A percentile compares a stretch with the other conserved stretches of the same genome.
phyloP scores from a whole-genome alignment of 164 flowering plant genomes.

The Vitis riparia region DNA sequence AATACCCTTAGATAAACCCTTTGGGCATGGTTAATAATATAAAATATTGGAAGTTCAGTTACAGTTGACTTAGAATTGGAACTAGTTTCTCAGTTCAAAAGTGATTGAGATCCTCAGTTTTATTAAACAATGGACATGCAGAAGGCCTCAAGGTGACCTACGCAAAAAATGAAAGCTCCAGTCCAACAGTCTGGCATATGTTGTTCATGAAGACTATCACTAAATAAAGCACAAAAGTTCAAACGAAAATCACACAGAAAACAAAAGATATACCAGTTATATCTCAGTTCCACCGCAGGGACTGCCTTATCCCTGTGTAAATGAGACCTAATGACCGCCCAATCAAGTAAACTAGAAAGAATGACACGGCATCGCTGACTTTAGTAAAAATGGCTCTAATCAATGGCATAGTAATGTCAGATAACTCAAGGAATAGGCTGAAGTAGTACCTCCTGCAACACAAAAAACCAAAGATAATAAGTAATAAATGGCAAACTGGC shows the following conservation, averaged over 20 bases:
- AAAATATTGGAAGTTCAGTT: too few species aligned
- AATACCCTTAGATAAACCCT: too few species aligned
- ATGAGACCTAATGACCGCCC: constrained; percentile 93
- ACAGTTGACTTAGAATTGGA: too few species aligned
- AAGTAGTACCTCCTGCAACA: constrained; percentile 91
- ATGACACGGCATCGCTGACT: constrained; percentile 78
- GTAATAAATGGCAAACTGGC: too few species aligned
- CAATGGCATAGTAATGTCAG: constrained; percentile 79
- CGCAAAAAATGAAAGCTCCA: not conserved
- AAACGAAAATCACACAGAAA: constrained; percentile 1
- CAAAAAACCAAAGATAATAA: constrained; percentile 14
- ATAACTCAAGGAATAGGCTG: constrained; percentile 86
- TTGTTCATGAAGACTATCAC: not conserved
- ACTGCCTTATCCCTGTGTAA: constrained; percentile 90
- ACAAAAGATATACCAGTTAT: not conserved
- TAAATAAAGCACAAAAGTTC: not conserved
- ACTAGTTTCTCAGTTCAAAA: too few species aligned
- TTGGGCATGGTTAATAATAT: too few species aligned
- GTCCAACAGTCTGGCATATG: not conserved
- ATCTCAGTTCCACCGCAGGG: constrained; percentile 76
- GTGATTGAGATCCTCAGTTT: too few species aligned
- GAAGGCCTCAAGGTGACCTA: too few species aligned
- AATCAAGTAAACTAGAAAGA: constrained; percentile 83
- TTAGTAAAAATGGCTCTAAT: constrained; percentile 54
- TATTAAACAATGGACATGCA: too few species aligned